phyloP scores from a whole-genome alignment of 345 rosid species.

The Psidium friedrichsthalianum region DNA sequence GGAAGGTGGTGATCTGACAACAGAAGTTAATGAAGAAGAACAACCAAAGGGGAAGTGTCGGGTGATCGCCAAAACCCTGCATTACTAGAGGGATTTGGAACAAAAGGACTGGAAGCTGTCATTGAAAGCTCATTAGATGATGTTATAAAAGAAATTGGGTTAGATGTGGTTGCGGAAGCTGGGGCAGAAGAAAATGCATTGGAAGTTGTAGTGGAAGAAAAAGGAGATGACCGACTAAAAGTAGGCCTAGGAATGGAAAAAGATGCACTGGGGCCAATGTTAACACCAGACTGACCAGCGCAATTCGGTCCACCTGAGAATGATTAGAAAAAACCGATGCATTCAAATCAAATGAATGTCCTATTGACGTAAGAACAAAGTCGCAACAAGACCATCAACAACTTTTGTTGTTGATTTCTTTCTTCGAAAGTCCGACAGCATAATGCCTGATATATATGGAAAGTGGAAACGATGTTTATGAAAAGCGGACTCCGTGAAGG shows the following conservation, averaged over 20 bases:
- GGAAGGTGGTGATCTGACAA: slow-evolving; percentile 28
- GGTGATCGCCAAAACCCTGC: slow-evolving; percentile 20
- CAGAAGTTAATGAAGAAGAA: slow-evolving; percentile 29
- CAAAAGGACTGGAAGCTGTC: slow-evolving; percentile 23
- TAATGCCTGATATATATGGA: no score
- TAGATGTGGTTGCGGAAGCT: slow-evolving; percentile 19
- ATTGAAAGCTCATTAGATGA: background rate
- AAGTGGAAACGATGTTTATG: no score
- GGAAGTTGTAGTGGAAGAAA: slow-evolving; percentile 25
- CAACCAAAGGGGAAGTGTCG: slow-evolving; percentile 19
- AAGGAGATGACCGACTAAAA: slow-evolving; percentile 43
- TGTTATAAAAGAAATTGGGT: slow-evolving; percentile 18
- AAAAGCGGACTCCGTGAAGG: no score
- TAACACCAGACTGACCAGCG: slow-evolving; percentile 39
- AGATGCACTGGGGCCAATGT: slow-evolving; percentile 34
- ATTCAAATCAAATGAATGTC: no score
- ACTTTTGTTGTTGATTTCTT: no score
- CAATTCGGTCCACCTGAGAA: slow-evolving; percentile 67
- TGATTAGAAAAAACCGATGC: background rate
- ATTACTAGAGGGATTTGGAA: slow-evolving; percentile 24
- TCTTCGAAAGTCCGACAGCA: no score
- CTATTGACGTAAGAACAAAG: no score
- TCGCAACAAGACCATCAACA: no score
- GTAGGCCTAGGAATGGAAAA: slow-evolving; percentile 26
- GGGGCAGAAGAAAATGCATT: slow-evolving; percentile 39